Percentiles rank a stretch among this genome's conserved stretches.
Evolutionary conservation across 768 basidiomycete species (phyloP).

Genomic region (Cubamyces sp.): DNA sequence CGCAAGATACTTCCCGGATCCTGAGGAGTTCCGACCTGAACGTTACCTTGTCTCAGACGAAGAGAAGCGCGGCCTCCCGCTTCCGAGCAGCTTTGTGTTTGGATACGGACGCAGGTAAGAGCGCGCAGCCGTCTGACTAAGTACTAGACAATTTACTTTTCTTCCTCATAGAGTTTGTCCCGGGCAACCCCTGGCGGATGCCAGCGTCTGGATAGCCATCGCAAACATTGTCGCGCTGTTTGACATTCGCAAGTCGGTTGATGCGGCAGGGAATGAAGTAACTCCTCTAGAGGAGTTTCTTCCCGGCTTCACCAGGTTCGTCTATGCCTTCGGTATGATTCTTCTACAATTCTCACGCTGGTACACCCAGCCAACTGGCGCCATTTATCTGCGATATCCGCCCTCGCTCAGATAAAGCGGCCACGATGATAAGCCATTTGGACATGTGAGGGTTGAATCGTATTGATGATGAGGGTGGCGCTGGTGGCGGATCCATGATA

Average conservation of each 20-base stretch:
- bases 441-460: no score
- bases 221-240: slow-evolving; percentile 44
- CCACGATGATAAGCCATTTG: no score
- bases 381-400: no score
- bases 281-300: slow-evolving; percentile 44
- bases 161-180: slow-evolving; percentile 53
- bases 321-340: neutral
- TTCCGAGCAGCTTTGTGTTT: slow-evolving; percentile 21
- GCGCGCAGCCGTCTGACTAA: no score
- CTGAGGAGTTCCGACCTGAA: slow-evolving; percentile 53
- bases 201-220: slow-evolving; percentile 49
- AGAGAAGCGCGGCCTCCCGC: neutral
- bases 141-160: no score
- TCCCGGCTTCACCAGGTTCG: slow-evolving; percentile 49
- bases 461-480: no score
- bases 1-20: slow-evolving; percentile 41
- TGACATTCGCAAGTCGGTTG: slow-evolving; percentile 45
- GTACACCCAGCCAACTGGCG: no score
- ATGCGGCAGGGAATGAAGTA: slow-evolving; percentile 45
- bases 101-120: slow-evolving; percentile 27
- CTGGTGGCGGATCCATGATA: no score
- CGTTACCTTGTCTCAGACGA: slow-evolving; percentile 29
- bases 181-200: slow-evolving; percentile 55
- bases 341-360: no score
- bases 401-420: no score